These are phyloP conservation scores for Cercophora sp. DNA, from an alignment of 495 filamentous ascomycete species.

Conservation along the genomic window DNA sequence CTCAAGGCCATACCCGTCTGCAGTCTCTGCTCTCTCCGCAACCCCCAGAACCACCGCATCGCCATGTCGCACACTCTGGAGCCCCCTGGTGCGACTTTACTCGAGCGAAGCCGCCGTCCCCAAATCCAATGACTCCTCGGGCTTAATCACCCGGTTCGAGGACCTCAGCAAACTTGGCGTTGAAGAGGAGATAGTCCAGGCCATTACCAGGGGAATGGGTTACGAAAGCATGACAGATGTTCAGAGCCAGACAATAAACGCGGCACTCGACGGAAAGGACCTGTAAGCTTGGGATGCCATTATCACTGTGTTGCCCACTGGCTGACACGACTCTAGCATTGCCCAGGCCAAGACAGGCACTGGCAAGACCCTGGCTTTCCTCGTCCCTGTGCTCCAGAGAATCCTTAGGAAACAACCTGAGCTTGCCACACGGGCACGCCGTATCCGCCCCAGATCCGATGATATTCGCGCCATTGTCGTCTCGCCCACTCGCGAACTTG, in stretches of 20 bases:
- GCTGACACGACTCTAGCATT: constrained; percentile 49
- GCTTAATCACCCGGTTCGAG: constrained; percentile 59
- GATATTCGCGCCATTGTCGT: constrained; percentile 89
- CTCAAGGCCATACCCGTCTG: constrained; percentile 18
- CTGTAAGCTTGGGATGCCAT: constrained; percentile 54
- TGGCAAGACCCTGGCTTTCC: constrained; percentile 82
- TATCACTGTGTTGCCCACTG: constrained; percentile 15
- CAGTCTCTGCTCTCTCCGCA: constrained; percentile 14
- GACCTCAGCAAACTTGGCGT: constrained; percentile 64
- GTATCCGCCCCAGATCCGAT: constrained; percentile 34
- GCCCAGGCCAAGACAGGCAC: constrained; percentile 87
- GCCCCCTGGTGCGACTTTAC: constrained; percentile 32
- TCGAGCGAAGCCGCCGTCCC: constrained; percentile 32
- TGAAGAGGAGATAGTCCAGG: constrained; percentile 57
- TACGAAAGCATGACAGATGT: constrained; percentile 89
- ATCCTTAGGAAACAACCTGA: constrained; percentile 59
- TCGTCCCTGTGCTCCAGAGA: constrained; percentile 70
- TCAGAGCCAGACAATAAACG: constrained; percentile 76
- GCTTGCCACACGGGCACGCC: constrained; percentile 30
- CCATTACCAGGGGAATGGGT: constrained; percentile 68
- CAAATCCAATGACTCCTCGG: constrained; percentile 7
- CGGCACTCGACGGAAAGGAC: constrained; percentile 73
- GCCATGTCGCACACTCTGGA: constrained; percentile 16
- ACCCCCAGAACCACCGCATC: constrained; percentile 10
- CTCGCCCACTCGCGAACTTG: constrained; percentile 91